phyloP scores from a whole-genome alignment of 345 rosid species.

The Gossypium turneri region DNA sequence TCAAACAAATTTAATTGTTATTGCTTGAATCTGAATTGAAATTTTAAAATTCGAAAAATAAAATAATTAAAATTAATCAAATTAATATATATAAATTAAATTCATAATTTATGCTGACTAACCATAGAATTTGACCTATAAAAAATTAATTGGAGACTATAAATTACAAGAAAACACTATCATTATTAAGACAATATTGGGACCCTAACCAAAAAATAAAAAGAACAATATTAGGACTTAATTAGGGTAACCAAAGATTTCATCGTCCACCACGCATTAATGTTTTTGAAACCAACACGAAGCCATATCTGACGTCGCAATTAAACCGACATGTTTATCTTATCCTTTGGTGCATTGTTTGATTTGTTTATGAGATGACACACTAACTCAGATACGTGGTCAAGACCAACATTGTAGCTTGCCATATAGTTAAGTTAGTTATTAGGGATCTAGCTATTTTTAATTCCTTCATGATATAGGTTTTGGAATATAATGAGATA shows the following conservation, averaged over 20 bases:
- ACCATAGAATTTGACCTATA: too few relatives aligned
- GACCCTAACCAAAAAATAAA: neutral
- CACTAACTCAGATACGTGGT: neutral
- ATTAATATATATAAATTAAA: too few relatives aligned
- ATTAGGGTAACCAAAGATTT: slow-evolving; percentile 5
- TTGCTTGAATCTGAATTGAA: too few relatives aligned
- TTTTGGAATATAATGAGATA: too few relatives aligned
- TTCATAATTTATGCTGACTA: too few relatives aligned
- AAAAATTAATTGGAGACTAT: neutral
- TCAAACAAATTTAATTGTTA: too few relatives aligned
- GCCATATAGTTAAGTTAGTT: neutral
- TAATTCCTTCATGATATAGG: neutral
- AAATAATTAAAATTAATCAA: too few relatives aligned
- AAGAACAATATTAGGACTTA: neutral
- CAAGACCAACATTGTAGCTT: neutral
- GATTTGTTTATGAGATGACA: neutral
- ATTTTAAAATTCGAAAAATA: too few relatives aligned
- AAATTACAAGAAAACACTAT: too few relatives aligned
- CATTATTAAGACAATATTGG: too few relatives aligned
- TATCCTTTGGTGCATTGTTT: slow-evolving; percentile 2
- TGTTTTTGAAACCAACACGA: neutral
- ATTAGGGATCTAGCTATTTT: neutral
- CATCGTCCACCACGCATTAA: slow-evolving; percentile 12
- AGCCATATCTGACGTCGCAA: slow-evolving; percentile 14
- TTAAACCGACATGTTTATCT: neutral